Evolutionary conservation across 257 asterid species (phyloP), one percentile per base, ranked within the genome.

Genomic region (Scutellaria minor): DNA sequence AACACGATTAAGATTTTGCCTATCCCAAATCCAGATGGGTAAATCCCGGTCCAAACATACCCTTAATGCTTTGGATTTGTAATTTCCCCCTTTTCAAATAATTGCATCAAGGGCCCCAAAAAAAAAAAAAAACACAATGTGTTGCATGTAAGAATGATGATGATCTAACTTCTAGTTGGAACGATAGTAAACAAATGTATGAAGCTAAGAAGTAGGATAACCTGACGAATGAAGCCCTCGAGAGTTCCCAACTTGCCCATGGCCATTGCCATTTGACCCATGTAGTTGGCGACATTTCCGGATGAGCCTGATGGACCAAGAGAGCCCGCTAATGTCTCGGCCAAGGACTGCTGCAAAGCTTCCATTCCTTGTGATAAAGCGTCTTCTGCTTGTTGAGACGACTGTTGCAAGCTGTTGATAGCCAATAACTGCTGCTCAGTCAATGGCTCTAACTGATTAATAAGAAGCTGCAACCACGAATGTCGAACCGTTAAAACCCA

Each of bases 201-300:
- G 31, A 18, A 66, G 20, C 11, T 24, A 14, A 57, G 50, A 6
- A 27, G 67, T 57, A 22, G 56, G 60, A 31, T 54, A 73, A 92
- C 98, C 98, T 92, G 98, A 47, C 90, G 96, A 85, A 92, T 90
- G 83, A 92, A 92, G 84, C 97, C 90, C 73, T 92, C 98, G 0
- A 92, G 97, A 27, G 98, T 88, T 78, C 97, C 97, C 64, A 92
- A 76, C 81, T 92, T 90, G 0, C 96, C 97, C 98, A 92, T 92
- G 10, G 97, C 97, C 97, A 90, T 90, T 6, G 97, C 97, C 98
- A 92, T 92, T 85, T 92, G 98, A 45, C 98, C 98, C 97, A 92
- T 92, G 80, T 92, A 92, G 80, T 92, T 90, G 64, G 96, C 97
- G 54, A 90, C 98, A 51, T 92, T 88, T 62, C 97, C 96, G 2